phyloP scores from a whole-genome alignment of 1,139 yeast genomes.

The Taiozyma onychis region DNA sequence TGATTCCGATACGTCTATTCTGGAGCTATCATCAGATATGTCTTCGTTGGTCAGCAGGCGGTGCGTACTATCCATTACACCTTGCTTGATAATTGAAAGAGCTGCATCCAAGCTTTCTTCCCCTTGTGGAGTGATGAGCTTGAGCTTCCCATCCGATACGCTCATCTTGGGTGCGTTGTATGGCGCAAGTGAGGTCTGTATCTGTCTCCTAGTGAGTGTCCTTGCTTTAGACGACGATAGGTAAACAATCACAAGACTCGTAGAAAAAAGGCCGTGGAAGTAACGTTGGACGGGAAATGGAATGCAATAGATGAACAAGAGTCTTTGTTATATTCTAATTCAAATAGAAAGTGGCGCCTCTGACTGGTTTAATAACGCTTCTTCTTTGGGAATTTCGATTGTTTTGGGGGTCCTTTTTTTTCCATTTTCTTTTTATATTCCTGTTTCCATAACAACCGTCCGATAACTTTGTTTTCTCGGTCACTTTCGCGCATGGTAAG shows the following conservation, averaged over 20 bases:
- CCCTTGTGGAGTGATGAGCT: not conserved
- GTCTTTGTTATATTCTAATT: not conserved
- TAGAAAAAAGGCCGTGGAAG: not conserved
- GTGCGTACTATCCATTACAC: not conserved
- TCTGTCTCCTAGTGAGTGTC: not conserved
- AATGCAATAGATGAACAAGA: not conserved
- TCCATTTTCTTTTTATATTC: not conserved
- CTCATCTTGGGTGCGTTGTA: not conserved
- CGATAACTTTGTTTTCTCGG: not conserved
- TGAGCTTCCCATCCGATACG: not conserved
- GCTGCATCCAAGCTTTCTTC: not conserved
- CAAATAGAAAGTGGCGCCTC: not conserved
- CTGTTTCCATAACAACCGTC: not conserved
- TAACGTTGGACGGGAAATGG: not conserved
- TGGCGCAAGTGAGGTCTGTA: not conserved
- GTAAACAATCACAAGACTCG: not conserved
- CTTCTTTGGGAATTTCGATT: not conserved
- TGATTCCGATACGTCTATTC: not conserved
- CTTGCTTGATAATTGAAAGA: not conserved
- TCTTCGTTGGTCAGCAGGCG: slow-evolving; percentile 1
- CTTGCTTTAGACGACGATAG: not conserved
- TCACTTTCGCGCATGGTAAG: not conserved
- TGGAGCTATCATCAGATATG: slow-evolving; percentile 7
- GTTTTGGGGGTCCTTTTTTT: not conserved
- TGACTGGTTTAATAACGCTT: not conserved